Conservation (phyloP, 192 early-diverging fungal species). For the Blastocladiella britannica region DNA sequence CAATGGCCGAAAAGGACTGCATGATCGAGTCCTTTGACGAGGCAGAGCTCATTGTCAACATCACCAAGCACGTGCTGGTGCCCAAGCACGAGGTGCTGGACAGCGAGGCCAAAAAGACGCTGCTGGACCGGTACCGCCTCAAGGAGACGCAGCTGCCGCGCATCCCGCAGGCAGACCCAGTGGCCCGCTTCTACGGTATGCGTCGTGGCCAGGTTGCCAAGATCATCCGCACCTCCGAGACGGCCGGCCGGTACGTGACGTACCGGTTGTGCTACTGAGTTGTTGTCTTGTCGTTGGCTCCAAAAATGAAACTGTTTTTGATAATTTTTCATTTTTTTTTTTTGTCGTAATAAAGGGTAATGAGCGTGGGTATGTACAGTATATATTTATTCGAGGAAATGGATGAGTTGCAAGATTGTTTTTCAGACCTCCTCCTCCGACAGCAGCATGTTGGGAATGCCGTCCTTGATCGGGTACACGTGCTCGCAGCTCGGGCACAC, state of each 20-base stretch:
- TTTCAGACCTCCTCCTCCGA: constrained; percentile 54
- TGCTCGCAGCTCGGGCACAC: constrained; percentile 73
- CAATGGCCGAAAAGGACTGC: constrained; percentile 41
- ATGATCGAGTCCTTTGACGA: constrained; percentile 83
- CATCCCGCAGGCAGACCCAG: constrained; percentile 66
- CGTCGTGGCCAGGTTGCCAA: constrained; percentile 71
- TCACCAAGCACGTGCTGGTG: constrained; percentile 88
- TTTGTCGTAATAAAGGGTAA: too few species aligned
- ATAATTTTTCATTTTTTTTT: too few species aligned
- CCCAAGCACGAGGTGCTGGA: constrained; percentile 75
- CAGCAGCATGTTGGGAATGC: constrained; percentile 81
- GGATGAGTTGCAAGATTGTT: too few species aligned
- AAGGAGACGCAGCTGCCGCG: constrained; percentile 90
- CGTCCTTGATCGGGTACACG: constrained; percentile 76
- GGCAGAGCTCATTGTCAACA: constrained; percentile 84
- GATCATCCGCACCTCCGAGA: constrained; percentile 86
- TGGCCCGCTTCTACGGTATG: constrained; percentile 92
- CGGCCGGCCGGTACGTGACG: constrained; percentile 90
- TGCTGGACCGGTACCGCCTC: constrained; percentile 76
- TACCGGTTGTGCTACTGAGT: constrained; percentile 90
- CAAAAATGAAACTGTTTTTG: too few species aligned
- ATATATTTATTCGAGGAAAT: too few species aligned
- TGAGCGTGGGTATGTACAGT: too few species aligned
- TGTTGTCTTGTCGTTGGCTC: too few species aligned
- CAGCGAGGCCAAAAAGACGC: constrained; percentile 70